phyloP scores from a whole-genome alignment of 1,139 yeast species.

The Debaryomyces subglobosus region DNA sequence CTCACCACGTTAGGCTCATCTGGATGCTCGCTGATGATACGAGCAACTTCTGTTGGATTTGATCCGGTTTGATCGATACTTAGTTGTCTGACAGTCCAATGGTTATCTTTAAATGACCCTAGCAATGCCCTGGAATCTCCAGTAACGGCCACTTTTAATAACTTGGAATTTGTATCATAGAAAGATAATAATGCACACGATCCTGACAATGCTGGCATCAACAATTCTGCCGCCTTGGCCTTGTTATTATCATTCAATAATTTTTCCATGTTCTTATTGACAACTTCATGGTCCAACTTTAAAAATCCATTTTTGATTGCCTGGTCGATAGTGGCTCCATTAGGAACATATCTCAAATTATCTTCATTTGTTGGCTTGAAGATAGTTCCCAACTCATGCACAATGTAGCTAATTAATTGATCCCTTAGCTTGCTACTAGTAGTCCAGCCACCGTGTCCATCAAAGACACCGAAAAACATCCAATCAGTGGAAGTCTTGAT shows the following conservation, averaged over 20 bases:
- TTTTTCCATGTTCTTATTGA: constrained; percentile 69
- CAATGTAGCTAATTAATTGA: constrained; percentile 72
- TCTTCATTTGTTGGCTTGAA: constrained; percentile 60
- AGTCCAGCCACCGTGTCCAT: constrained; percentile 97
- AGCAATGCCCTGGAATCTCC: constrained; percentile 95
- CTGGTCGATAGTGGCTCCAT: constrained; percentile 69
- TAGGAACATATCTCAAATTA: constrained; percentile 56
- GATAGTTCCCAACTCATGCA: constrained; percentile 72
- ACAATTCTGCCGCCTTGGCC: constrained; percentile 67
- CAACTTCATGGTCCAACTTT: constrained; percentile 84
- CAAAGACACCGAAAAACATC: constrained; percentile 95
- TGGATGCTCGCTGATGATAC: constrained; percentile 88
- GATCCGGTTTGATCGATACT: constrained; percentile 95
- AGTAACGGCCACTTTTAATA: constrained; percentile 87
- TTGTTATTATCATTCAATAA: constrained; percentile 64
- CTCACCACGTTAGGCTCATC: constrained; percentile 82
- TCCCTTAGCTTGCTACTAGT: constrained; percentile 85
- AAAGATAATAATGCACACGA: constrained; percentile 89
- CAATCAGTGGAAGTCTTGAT: constrained; percentile 71
- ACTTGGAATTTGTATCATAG: constrained; percentile 74
- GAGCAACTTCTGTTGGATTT: constrained; percentile 81
- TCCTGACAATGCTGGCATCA: constrained; percentile 94
- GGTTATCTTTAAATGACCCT: constrained; percentile 70
- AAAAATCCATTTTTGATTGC: constrained; percentile 84
- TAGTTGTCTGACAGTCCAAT: constrained; percentile 87